These are phyloP conservation scores for Wilcoxina mikolae DNA, from an alignment of 495 filamentous ascomycete species.

Conservation along the genomic window DNA sequence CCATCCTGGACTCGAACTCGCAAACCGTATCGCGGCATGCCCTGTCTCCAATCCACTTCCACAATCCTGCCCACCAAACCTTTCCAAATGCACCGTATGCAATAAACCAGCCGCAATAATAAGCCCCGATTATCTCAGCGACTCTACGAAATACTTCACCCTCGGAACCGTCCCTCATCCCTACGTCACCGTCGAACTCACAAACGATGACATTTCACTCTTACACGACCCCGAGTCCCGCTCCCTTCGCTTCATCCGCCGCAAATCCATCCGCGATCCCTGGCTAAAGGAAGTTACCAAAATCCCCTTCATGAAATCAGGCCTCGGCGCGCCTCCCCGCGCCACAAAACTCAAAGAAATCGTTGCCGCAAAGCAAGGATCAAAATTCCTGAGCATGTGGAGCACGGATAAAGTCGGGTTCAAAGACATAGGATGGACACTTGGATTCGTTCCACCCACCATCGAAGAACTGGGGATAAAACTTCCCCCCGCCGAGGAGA, in stretches of 20 bases:
- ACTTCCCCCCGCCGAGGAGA: slow-evolving; percentile 36
- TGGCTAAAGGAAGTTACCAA: slow-evolving; percentile 60
- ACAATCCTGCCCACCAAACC: slow-evolving; percentile 74
- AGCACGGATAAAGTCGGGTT: slow-evolving; percentile 39
- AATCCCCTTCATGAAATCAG: slow-evolving; percentile 47
- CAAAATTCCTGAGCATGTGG: slow-evolving; percentile 53
- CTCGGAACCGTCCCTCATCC: slow-evolving; percentile 85
- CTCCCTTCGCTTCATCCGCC: slow-evolving; percentile 54
- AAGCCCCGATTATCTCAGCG: slow-evolving; percentile 44
- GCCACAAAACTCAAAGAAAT: slow-evolving; percentile 66
- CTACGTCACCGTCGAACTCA: slow-evolving; percentile 59
- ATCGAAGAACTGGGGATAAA: slow-evolving; percentile 34
- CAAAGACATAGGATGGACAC: slow-evolving; percentile 53
- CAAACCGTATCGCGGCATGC: slow-evolving; percentile 57
- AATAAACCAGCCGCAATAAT: slow-evolving; percentile 42
- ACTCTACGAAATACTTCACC: slow-evolving; percentile 52
- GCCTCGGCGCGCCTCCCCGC: slow-evolving; percentile 45
- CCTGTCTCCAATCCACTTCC: slow-evolving; percentile 49
- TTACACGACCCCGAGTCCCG: slow-evolving; percentile 31
- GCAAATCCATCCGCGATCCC: slow-evolving; percentile 57
- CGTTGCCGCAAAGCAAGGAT: slow-evolving; percentile 49
- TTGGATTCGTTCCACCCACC: slow-evolving; percentile 67
- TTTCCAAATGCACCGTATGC: slow-evolving; percentile 57
- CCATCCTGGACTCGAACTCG: slow-evolving; percentile 52
- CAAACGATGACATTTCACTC: slow-evolving; percentile 20